Evolutionary conservation across 176 grass and related monocot species (phyloP).

Genomic region (Rhynchospora pubera): DNA sequence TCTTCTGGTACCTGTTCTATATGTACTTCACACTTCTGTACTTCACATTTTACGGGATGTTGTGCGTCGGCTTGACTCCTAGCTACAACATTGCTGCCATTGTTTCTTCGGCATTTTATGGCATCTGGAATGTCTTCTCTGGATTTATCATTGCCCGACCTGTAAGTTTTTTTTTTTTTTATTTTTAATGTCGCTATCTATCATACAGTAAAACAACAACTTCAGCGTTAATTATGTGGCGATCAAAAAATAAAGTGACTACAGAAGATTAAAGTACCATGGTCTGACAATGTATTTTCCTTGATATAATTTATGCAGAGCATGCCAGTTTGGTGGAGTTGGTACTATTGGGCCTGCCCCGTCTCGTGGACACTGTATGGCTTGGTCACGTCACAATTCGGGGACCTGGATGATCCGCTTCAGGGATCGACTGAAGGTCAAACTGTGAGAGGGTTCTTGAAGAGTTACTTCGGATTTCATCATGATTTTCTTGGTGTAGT

Average conservation of each 20-base stretch:
- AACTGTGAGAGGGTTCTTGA: slow-evolving; percentile 22
- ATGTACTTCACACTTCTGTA: slow-evolving; percentile 64
- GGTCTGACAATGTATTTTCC: neutral
- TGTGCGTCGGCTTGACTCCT: slow-evolving; percentile 41
- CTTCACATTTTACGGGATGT: slow-evolving; percentile 59
- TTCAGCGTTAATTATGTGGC: no score
- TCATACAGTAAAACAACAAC: no score
- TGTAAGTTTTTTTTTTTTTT: slow-evolving; percentile 6
- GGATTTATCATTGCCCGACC: slow-evolving; percentile 48
- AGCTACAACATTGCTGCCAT: slow-evolving; percentile 47
- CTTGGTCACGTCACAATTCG: slow-evolving; percentile 45
- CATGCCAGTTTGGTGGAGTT: slow-evolving; percentile 49
- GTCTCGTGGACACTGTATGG: slow-evolving; percentile 48
- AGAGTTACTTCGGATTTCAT: slow-evolving; percentile 34
- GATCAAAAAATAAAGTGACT: no score
- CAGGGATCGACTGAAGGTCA: no score
- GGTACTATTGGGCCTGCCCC: slow-evolving; percentile 50
- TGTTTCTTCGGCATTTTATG: slow-evolving; percentile 47
- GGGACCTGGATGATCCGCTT: slow-evolving; percentile 22
- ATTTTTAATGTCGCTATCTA: neutral
- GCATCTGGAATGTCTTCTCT: slow-evolving; percentile 54
- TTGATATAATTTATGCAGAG: slow-evolving; percentile 19
- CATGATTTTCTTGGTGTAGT: slow-evolving; percentile 33
- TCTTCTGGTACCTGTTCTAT: slow-evolving; percentile 58
- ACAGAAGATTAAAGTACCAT: neutral